A percentile compares a stretch with the other conserved stretches of the same genome.
Evolutionary conservation across 2,329 filamentous ascomycete genomes (phyloP).

Genomic region (Penicillium sclerotigenum): DNA sequence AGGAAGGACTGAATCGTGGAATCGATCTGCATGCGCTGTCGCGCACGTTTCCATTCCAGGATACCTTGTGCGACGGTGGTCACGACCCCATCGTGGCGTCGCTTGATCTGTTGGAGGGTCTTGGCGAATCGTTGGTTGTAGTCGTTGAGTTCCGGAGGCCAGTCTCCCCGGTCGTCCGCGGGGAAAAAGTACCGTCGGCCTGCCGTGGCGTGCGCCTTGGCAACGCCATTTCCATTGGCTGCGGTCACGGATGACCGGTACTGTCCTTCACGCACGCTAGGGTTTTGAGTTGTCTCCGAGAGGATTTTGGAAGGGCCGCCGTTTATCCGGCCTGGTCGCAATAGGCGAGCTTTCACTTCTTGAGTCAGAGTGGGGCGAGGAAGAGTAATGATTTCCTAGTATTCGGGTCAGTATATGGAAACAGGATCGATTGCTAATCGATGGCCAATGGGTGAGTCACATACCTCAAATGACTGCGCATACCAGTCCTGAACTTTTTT

Average conservation of each 20-base stretch:
- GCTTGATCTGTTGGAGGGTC: conserved; percentile 88
- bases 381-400: conserved; percentile 80
- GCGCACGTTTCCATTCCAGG: conserved; percentile 92
- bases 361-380: conserved; percentile 71
- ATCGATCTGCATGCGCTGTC: conserved; percentile 97
- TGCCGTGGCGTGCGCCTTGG: conserved; percentile 48
- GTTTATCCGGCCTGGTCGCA: conserved; percentile 50
- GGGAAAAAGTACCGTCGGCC: conserved; percentile 80
- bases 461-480: conserved; percentile 96
- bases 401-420: conserved; percentile 18
- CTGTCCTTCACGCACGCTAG: conserved; percentile 80
- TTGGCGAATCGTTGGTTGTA: conserved; percentile 91
- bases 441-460: conserved; percentile 23
- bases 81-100: conserved; percentile 92
- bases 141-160: conserved; percentile 89
- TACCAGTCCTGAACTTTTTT: conserved; percentile 97
- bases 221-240: conserved; percentile 50
- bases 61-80: conserved; percentile 98
- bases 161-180: conserved; percentile 81
- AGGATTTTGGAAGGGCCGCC: conserved; percentile 65
- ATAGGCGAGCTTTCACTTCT: conserved; percentile 75
- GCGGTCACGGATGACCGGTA: conserved; percentile 56
- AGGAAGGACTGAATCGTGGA: conserved; percentile 96
- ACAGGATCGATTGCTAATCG: background rate
- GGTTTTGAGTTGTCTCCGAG: conserved; percentile 81